phyloP scores from a whole-genome alignment of 2,329 filamentous ascomycete genomes.

The Trichocomaceae sp. region DNA sequence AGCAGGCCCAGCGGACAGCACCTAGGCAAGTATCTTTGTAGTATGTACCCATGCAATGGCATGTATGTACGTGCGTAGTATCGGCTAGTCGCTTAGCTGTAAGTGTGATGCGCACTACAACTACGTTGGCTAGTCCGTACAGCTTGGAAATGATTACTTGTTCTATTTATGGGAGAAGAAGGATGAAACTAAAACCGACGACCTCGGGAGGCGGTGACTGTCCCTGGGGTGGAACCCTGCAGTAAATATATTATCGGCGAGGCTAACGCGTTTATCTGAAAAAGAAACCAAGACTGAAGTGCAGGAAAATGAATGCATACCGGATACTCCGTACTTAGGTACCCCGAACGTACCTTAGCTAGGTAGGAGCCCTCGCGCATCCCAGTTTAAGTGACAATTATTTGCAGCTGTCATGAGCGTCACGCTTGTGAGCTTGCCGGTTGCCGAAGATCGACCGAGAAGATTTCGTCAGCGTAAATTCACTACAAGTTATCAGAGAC shows the following conservation, averaged over 20 bases:
- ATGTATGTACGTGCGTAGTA: background rate
- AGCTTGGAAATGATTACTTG: background rate
- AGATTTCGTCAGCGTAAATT: background rate
- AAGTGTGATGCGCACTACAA: too few relatives aligned
- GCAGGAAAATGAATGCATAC: background rate
- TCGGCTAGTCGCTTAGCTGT: background rate
- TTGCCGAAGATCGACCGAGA: slow-evolving; percentile 2
- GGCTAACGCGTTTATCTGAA: slow-evolving; percentile 7
- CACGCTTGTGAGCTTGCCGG: slow-evolving; percentile 4
- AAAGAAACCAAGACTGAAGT: background rate
- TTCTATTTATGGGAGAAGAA: background rate
- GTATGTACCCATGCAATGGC: too few relatives aligned
- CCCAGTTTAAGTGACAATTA: background rate
- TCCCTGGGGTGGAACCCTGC: background rate
- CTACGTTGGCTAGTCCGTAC: background rate
- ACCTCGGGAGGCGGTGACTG: slow-evolving; percentile 9
- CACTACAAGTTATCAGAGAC: too few relatives aligned
- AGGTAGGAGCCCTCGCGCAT: background rate
- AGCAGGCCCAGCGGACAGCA: too few relatives aligned
- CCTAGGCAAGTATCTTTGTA: too few relatives aligned
- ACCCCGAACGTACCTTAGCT: too few relatives aligned
- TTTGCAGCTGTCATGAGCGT: slow-evolving; percentile 9
- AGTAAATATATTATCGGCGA: background rate
- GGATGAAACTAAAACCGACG: background rate
- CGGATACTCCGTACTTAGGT: background rate